Evolutionary conservation across 352 stramenopile genomes (phyloP), one percentile per base, ranked within the genome.

Genomic region (Pythium scleroteichum): DNA sequence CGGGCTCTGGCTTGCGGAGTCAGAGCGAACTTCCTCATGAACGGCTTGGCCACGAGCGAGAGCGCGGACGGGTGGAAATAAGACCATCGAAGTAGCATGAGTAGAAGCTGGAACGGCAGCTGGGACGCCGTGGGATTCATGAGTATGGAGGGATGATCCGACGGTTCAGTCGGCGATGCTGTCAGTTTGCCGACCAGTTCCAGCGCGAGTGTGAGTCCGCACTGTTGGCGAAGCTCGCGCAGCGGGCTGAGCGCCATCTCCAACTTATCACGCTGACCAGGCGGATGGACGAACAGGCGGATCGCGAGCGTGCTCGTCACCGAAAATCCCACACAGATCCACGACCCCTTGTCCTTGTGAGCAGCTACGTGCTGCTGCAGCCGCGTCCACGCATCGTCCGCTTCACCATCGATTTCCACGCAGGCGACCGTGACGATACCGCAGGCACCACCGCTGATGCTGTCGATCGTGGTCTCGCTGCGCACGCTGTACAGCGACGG

Each of bases 51-150:
- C 7, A 87, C 59, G 3, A 67, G 54, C 8, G 54, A 53, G 4
- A 79, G 33, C 33, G 91, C 54, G 4, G 52, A 22, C 13, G 82
- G 82, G 41, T 90, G 80, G 58, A 84, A 94, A 54, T 85, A 79
- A 29, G 77, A 87, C 82, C 83, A 91, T 6, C 82, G 78, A 19
- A 94, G 47, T 5, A 88, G 48, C 17, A 92, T 72, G 24, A 88
- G 23, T 29, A 90, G 26, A 1, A 92, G 42, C 45, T 94, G 85
- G 63, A 94, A 91, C 22, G 85, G 79, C 16, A 92, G 26, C n/a
- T 63, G 55, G 44, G 44, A 44, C 63, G 66, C 24, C 66, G 26
- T 69, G 1, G 66, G 74, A 17, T 67, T 53, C 47, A 83, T 73
- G 54, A 88, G 73, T 5, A 61, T 53, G 0, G 54, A 53, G 35